Evolutionary conservation across 371 early-diverging fungal species (phyloP), one percentile per base, ranked within the genome.

Genomic region (Mortierella sp.): DNA sequence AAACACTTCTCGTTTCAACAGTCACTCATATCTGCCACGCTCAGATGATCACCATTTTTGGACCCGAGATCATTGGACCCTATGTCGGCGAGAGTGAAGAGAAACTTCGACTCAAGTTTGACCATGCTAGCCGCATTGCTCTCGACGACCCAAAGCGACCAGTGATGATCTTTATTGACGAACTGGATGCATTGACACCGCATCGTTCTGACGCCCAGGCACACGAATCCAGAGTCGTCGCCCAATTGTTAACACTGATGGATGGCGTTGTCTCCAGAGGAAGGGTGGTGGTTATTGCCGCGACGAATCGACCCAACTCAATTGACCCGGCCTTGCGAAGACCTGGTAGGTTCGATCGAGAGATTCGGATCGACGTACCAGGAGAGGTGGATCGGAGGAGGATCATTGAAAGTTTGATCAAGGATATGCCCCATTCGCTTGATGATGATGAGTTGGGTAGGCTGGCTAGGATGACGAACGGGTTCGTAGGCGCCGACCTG

Each of bases 281-380:
- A 0, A 67, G 84, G 25, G 72, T 98, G 1, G 88, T 98, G 19
- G 91, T 99, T 1, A 85, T 99, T 52, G 99, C 93, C 3, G 99
- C 99, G 0, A 99, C 99, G 0, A 99, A 99, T 82, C 85, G 98
- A 43, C 99, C 99, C 0, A 97, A 99, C 69, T 88, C 95, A 1
- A 88, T 99, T 37, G 99, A 99, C 81, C 91, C 98, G 3, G 99
- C 99, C 4, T 81, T 99, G 29, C 79, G 99, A 34, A 82, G 99
- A 51, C 99, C 98, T 22, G 99, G 99, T 37, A 84, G 96, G 70
- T 96, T 99, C 61, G 99, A 99, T 79, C 91, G 97, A 10, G 98
- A 98, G 80, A 85, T 99, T 24, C 79, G 84, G 1, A 88, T 99
- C 39, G 94, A 93, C 43, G 87, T 90, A 9, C 98, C 98, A 0